Evolutionary conservation across 306 rosid genomes (phyloP), one percentile per base, ranked within the genome.

Genomic region (Cajanus cajan): DNA sequence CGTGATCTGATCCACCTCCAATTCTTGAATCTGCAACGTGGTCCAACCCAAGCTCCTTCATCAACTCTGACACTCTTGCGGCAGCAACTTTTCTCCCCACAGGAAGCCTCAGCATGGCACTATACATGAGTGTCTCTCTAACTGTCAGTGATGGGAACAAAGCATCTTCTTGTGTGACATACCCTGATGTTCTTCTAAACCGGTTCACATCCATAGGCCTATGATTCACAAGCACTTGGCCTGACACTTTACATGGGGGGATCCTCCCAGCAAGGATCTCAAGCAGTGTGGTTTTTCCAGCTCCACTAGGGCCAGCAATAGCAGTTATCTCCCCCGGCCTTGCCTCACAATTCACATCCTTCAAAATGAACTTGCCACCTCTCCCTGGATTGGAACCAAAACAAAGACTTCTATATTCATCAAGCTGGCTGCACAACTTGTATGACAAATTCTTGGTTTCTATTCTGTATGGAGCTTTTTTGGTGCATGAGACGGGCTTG

Each of bases 301-400:
- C 98, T 37, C 98, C 98, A 85, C 98, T 94, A n/a, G 97, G 98
- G 54, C 98, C 98, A 1, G 91, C 98, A 71, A 94, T 94, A 3
- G 97, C 97, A 8, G 99, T 95, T 7, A 95, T 44, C 77, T 91
- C 93, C 39, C 89, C 90, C 34, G 93, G 90, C 85, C 87, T 90
- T 62, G 97, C 98, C 63, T 91, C 97, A 57, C 98, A 95, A 39
- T 68, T 91, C 4, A 95, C 91, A 78, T 85, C 84, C 88, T 85
- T 93, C 89, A 95, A 77, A 75, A 95, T 88, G 85, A 86, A 85
- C 62, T 79, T 93, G 4, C 70, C 78, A 58, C 55, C 83, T 28
- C 80, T 78, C 77, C 33, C 83, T 24, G 81, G 83, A 83, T 50
- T 78, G 24, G 74, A 82, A 67, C 89, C 88, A 73, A 73, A 78